Conservation (phyloP, 2,329 filamentous ascomycete genomes). For the Torrubiellomyces zombiae region DNA sequence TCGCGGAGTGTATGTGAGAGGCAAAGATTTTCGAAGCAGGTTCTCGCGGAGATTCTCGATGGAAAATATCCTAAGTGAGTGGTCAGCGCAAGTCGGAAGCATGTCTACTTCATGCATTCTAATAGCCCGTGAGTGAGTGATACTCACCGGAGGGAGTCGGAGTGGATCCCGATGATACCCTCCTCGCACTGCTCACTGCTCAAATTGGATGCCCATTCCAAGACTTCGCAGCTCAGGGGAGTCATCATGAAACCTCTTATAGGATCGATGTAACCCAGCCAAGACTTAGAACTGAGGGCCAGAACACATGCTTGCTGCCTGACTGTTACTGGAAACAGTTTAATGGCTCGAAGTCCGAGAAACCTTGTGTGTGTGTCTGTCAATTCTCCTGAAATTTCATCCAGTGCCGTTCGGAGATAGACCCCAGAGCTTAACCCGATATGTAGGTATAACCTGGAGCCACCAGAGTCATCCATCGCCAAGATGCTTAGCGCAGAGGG, state of each 20-base stretch:
- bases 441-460: conserved; percentile 82
- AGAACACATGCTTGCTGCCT: conserved; percentile 71
- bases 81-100: no score
- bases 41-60: conserved; percentile 76
- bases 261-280: conserved; percentile 84
- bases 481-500: conserved; percentile 83
- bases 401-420: conserved; percentile 86
- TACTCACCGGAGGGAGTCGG: conserved; percentile 5
- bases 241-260: conserved; percentile 83
- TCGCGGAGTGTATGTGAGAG: conserved; percentile 77
- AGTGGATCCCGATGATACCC: conserved; percentile 70
- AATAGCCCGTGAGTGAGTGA: neutral
- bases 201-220: conserved; percentile 93
- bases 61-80: conserved; percentile 56
- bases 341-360: conserved; percentile 74
- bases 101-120: no score
- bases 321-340: conserved; percentile 78
- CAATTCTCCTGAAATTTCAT: conserved; percentile 87
- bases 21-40: conserved; percentile 69
- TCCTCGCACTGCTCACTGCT: conserved; percentile 85
- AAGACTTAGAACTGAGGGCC: conserved; percentile 81
- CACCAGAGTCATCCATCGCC: conserved; percentile 85
- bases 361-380: conserved; percentile 91
- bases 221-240: conserved; percentile 67
- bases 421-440: conserved; percentile 91